phyloP scores from a whole-genome alignment of 371 early-diverging fungal species.

The Apophysomyces variabilis region DNA sequence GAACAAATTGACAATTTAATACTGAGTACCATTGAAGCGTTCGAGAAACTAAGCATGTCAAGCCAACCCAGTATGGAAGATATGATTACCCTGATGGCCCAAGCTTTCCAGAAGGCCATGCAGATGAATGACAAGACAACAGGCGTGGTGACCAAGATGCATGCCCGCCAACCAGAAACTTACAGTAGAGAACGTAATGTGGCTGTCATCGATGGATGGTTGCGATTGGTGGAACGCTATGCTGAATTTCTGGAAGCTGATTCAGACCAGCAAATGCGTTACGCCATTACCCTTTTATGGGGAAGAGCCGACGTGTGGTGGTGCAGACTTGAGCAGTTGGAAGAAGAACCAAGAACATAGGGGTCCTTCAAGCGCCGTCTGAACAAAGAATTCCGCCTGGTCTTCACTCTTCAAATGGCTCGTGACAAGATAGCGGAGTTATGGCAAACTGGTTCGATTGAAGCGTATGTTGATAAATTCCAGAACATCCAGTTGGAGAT shows the following conservation, averaged over 20 bases:
- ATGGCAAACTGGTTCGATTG: not conserved
- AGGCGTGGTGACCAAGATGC: not conserved
- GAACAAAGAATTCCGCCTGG: not conserved
- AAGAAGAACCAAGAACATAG: not conserved
- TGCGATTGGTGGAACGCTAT: not conserved
- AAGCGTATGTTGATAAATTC: not conserved
- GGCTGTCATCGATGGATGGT: not conserved
- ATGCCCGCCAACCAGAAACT: not conserved
- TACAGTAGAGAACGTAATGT: not conserved
- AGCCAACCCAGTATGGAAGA: not conserved
- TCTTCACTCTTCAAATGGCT: conserved; percentile 11
- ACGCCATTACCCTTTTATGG: conserved; percentile 1
- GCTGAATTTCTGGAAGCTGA: not conserved
- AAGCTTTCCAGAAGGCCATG: too few relatives aligned
- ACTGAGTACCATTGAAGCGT: not conserved
- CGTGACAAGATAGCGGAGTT: conserved; percentile 8
- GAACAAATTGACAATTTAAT: not conserved
- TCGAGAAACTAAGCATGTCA: not conserved
- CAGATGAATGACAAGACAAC: not conserved
- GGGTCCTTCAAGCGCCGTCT: not conserved
- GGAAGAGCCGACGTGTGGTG: conserved; percentile 9
- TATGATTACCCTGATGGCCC: too few relatives aligned
- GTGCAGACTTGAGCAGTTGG: not conserved
- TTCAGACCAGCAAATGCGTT: not conserved
- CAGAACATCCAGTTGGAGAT: not conserved